Evolutionary conservation across 2,329 filamentous ascomycete species (phyloP).

Genomic region (Balansia obtecta): DNA sequence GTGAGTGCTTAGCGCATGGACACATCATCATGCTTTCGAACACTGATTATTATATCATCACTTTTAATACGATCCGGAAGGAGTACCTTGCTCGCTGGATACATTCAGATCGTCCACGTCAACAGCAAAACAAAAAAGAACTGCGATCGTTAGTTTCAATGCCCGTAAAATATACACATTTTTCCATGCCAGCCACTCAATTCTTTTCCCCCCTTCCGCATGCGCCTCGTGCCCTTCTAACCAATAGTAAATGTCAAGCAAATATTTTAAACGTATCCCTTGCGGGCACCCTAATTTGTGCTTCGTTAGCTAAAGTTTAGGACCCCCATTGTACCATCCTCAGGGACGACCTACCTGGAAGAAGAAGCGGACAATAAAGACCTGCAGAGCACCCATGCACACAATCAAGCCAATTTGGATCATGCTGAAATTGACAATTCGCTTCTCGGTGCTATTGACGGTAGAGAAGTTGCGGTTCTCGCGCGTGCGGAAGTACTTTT

Average conservation of each 20-base stretch:
- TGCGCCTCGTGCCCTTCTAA: constrained; percentile 19
- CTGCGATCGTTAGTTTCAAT: constrained; percentile 6
- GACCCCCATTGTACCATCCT: background rate
- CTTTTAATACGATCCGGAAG: background rate
- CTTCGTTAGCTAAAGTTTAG: constrained; percentile 6
- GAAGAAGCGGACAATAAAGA: constrained; percentile 96
- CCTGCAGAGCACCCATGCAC: constrained; percentile 89
- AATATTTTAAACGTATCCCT: constrained; percentile 50
- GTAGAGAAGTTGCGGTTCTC: constrained; percentile 99
- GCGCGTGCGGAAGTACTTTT: constrained; percentile 98
- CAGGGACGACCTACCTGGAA: constrained; percentile 58
- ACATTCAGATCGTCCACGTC: background rate
- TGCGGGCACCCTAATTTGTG: constrained; percentile 44
- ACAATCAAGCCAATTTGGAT: constrained; percentile 87
- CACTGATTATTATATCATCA: background rate
- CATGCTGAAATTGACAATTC: constrained; percentile 95
- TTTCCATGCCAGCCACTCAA: constrained; percentile 15
- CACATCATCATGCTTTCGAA: background rate
- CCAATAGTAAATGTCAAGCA: constrained; percentile 7
- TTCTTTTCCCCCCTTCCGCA: constrained; percentile 8
- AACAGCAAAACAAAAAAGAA: background rate
- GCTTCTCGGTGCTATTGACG: constrained; percentile 84
- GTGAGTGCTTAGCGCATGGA: no score
- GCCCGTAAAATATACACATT: constrained; percentile 13
- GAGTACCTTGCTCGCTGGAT: background rate